A percentile compares a stretch with the other conserved stretches of the same genome.
These are phyloP conservation scores for Aureobasidium sp. DNA, from an alignment of 2,329 filamentous ascomycete species.

Conservation along the genomic window DNA sequence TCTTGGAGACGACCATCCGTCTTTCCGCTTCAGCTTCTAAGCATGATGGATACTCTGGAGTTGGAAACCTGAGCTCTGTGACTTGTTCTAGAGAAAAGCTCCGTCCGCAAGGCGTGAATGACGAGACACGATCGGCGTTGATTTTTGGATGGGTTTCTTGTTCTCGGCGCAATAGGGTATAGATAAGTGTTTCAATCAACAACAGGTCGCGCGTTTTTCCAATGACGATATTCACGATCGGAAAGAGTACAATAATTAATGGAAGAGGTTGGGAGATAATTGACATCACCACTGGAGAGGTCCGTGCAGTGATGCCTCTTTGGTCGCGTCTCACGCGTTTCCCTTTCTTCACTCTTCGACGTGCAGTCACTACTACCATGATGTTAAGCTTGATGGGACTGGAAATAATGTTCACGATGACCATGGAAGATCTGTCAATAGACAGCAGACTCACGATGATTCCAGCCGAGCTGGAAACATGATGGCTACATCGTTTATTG, in stretches of 20 bases:
- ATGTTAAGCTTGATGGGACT: not conserved
- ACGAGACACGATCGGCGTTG: not conserved
- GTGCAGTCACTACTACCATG: not conserved
- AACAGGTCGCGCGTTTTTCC: not conserved
- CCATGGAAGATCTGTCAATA: not conserved
- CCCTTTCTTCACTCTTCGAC: not conserved
- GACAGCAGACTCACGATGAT: not conserved
- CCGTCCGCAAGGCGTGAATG: not conserved
- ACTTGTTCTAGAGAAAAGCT: not conserved
- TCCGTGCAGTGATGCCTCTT: not conserved
- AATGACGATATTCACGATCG: not conserved
- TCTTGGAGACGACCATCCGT: constrained; percentile 44
- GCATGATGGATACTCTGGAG: not conserved
- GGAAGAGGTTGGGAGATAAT: not conserved
- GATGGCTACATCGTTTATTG: not conserved
- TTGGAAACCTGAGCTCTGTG: not conserved
- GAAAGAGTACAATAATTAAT: not conserved
- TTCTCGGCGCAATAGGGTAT: not conserved
- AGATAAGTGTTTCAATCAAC: not conserved
- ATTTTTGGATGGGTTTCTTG: not conserved
- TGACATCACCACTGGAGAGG: not conserved
- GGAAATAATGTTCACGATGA: not conserved
- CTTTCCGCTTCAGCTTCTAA: constrained; percentile 34
- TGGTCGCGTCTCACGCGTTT: not conserved
- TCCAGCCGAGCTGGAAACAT: too few relatives aligned